A percentile compares a stretch with the other conserved stretches of the same genome.
Conservation (phyloP, 2,329 filamentous ascomycete species). For the Nothophoma quercina region DNA sequence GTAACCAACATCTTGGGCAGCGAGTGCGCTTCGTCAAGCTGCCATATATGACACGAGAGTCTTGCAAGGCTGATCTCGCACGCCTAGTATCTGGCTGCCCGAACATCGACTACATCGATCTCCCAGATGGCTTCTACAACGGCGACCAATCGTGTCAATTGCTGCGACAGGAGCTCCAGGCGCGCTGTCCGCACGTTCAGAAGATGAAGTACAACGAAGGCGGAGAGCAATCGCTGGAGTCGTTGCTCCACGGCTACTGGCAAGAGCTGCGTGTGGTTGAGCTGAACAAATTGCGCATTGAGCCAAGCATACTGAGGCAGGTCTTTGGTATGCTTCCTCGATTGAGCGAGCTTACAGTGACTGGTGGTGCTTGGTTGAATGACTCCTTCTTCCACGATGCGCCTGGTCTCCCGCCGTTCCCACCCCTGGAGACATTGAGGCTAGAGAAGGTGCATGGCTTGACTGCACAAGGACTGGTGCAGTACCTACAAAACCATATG, state of each 20-base stretch:
- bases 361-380: conserved; percentile 72
- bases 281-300: conserved; percentile 71
- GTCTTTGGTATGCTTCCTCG: conserved; percentile 72
- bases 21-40: conserved; percentile 83
- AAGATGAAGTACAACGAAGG: conserved; percentile 88
- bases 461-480: conserved; percentile 73
- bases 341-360: conserved; percentile 77
- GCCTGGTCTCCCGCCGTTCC: conserved; percentile 74
- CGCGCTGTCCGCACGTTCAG: conserved; percentile 80
- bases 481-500: conserved; percentile 67
- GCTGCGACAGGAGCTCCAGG: conserved; percentile 83
- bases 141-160: conserved; percentile 79
- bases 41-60: conserved; percentile 94
- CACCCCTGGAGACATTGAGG: conserved; percentile 75
- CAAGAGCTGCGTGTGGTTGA: conserved; percentile 76
- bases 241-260: conserved; percentile 73
- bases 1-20: conserved; percentile 73
- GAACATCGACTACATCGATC: conserved; percentile 86
- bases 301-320: conserved; percentile 73
- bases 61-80: conserved; percentile 82
- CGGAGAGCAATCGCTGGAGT: conserved; percentile 77
- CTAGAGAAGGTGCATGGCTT: conserved; percentile 75
- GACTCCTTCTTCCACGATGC: conserved; percentile 77
- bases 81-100: conserved; percentile 84
- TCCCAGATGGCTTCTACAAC: conserved; percentile 85